A percentile compares a stretch with the other conserved stretches of the same genome.
These are phyloP conservation scores for Gnetum montanum DNA, from an alignment of 75 land plant genomes.

Conservation along the genomic window DNA sequence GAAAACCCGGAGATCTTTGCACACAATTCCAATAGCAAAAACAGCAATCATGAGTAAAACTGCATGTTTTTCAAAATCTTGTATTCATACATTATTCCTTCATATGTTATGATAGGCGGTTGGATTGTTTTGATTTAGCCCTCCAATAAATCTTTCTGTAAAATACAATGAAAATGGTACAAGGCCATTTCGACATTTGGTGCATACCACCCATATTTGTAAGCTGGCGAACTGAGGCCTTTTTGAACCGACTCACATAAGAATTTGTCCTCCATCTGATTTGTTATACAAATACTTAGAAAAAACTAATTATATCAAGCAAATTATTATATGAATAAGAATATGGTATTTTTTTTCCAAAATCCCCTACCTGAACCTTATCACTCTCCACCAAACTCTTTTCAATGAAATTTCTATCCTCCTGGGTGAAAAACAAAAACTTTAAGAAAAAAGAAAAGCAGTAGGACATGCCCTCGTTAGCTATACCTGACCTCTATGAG, in stretches of 20 bases:
- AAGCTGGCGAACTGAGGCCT: slow-evolving; percentile 78
- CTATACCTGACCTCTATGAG: too few species aligned
- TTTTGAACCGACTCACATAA: slow-evolving; percentile 77
- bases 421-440: too few species aligned
- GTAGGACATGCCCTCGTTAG: too few species aligned
- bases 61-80: too few species aligned
- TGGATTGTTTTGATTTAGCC: too few species aligned
- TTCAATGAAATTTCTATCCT: slow-evolving; percentile 51
- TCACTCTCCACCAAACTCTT: slow-evolving; percentile 80
- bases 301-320: too few species aligned
- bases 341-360: neutral
- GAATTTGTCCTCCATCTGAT: slow-evolving; percentile 69
- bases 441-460: too few species aligned
- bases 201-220: slow-evolving; percentile 62
- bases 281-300: neutral
- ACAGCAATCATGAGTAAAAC: too few species aligned
- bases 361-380: slow-evolving; percentile 54
- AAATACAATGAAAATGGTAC: slow-evolving; percentile 85
- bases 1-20: too few species aligned
- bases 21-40: too few species aligned
- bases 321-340: neutral
- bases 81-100: too few species aligned
- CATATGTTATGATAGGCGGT: too few species aligned
- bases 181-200: slow-evolving; percentile 81
- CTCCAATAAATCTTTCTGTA: slow-evolving; percentile 30